phyloP scores from a whole-genome alignment of 164 flowering plant species.

The Vitis labrusca region DNA sequence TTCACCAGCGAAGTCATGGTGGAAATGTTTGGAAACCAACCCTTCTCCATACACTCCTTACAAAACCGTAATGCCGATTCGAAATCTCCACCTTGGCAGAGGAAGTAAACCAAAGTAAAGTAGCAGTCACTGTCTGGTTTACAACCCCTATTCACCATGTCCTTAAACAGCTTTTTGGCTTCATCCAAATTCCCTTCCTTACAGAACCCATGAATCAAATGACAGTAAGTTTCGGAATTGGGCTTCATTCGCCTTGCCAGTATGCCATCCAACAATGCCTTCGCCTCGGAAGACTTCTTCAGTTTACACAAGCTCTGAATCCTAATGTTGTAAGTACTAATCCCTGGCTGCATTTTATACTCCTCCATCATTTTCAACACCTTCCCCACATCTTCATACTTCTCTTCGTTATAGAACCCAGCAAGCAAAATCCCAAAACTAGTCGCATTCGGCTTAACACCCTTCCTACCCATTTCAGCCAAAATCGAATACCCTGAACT shows the following conservation, averaged over 20 bases:
- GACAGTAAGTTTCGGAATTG: slow-evolving; percentile 49
- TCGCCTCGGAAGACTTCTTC: slow-evolving; percentile 59
- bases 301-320: slow-evolving; percentile 73
- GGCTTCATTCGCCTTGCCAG: slow-evolving; percentile 55
- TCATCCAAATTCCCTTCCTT: slow-evolving; percentile 69
- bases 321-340: slow-evolving; percentile 58
- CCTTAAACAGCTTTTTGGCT: slow-evolving; percentile 55
- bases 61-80: slow-evolving; percentile 52
- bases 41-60: slow-evolving; percentile 54
- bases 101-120: slow-evolving; percentile 53
- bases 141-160: slow-evolving; percentile 48
- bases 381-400: slow-evolving; percentile 62
- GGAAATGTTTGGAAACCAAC: slow-evolving; percentile 69
- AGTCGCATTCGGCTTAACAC: slow-evolving; percentile 48
- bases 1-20: slow-evolving; percentile 70
- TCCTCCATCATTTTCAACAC: slow-evolving; percentile 66
- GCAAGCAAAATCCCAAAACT: slow-evolving; percentile 50
- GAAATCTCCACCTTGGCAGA: slow-evolving; percentile 62
- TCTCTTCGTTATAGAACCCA: slow-evolving; percentile 75
- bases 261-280: slow-evolving; percentile 62
- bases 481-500: slow-evolving; percentile 52
- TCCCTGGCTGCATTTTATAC: slow-evolving; percentile 27
- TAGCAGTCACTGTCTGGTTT: slow-evolving; percentile 55
- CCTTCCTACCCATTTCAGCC: slow-evolving; percentile 69
- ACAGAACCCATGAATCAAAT: slow-evolving; percentile 76